Base-by-base conservation (phyloP, 805 yeast genomes). In the Lipomyces chichibuensis region DNA sequence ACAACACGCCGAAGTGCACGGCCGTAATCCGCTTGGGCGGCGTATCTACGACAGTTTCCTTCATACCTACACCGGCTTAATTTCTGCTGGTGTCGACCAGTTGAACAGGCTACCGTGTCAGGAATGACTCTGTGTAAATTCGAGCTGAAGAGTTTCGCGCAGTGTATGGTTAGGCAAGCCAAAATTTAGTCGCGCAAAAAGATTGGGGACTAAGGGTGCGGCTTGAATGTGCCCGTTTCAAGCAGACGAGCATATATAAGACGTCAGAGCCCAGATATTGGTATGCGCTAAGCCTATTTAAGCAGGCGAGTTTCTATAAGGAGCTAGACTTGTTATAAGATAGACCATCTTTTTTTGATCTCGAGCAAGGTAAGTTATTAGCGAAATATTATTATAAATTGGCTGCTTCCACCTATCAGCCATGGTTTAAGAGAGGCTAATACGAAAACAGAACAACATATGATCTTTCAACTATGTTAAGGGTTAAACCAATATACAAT, bases 21-120 rank as follows among this genome's bases (percentile, higher is more conserved):
- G 97, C 97, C 74, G 88, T 85, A 80, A 95, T 95, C 75, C 89
- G 85, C 80, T 94, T 91, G 64, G 98, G 98, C 56, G 95, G 90
- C 63, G 87, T 86, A 78, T 94, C 97, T 62, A 85, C 87, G 51
- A 80, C 78, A 35, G 74, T 65, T 62, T 77, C 78, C 71, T 81
- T 81, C 84, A 81, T 80, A 27, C 14, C 17, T 11, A 63, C 8
- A n/a, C 43, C 39, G 17, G 6, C 20, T n/a, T 17, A 43, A 17
- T 6, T 43, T 43, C 49, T 2, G 49, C 49, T n/a, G 20, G 8
- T 43, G 6, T 8, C 49, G 29, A 23, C 33, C 33, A 7, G 33
- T 25, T 27, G 32, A 9, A 5, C 27, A 5, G 54, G 32, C 27
- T 13, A 29, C 55, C 4, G 6, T 52, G 55, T 25, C 55, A 52